A percentile compares a stretch with the other conserved stretches of the same genome.
These are phyloP conservation scores for Monascus purpureus DNA, from an alignment of 495 filamentous ascomycete species.

Conservation along the genomic window DNA sequence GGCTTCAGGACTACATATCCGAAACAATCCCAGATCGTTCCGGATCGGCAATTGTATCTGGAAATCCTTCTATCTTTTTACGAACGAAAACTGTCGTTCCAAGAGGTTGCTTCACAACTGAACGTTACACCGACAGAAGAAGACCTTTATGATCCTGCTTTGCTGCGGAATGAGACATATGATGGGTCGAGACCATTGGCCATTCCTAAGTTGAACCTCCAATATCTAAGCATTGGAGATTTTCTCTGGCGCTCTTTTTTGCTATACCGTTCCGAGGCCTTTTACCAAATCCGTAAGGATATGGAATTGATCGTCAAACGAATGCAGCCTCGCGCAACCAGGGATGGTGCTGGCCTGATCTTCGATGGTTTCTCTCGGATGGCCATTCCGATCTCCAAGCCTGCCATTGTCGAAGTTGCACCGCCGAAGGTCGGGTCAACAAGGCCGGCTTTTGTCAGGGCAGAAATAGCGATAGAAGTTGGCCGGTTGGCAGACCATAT, in stretches of 20 bases:
- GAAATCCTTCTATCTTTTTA: conserved; percentile 67
- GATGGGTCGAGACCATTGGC: conserved; percentile 80
- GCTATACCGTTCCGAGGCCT: conserved; percentile 80
- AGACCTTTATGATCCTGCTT: conserved; percentile 66
- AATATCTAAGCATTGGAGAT: conserved; percentile 89
- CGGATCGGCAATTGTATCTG: conserved; percentile 52
- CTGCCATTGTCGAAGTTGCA: conserved; percentile 75
- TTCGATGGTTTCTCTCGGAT: conserved; percentile 86
- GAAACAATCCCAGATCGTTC: conserved; percentile 42
- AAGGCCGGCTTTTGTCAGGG: conserved; percentile 71
- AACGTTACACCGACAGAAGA: conserved; percentile 73
- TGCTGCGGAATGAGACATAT: conserved; percentile 76
- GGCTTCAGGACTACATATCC: conserved; percentile 72
- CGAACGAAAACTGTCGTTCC: conserved; percentile 70
- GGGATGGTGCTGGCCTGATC: conserved; percentile 43
- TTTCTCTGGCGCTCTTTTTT: conserved; percentile 90
- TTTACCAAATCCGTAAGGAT: conserved; percentile 86
- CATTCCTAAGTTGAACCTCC: conserved; percentile 87
- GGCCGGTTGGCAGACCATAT: conserved; percentile 59
- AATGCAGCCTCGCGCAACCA: conserved; percentile 53
- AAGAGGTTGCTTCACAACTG: conserved; percentile 57
- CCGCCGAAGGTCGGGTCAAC: conserved; percentile 75
- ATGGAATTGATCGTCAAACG: conserved; percentile 71
- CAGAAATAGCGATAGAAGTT: conserved; percentile 81
- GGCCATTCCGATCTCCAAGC: conserved; percentile 75